Percentiles rank a stretch among this genome's conserved stretches.
Evolutionary conservation across 208 protist genomes (phyloP).

Genomic region (Trypanosoma caninum): DNA sequence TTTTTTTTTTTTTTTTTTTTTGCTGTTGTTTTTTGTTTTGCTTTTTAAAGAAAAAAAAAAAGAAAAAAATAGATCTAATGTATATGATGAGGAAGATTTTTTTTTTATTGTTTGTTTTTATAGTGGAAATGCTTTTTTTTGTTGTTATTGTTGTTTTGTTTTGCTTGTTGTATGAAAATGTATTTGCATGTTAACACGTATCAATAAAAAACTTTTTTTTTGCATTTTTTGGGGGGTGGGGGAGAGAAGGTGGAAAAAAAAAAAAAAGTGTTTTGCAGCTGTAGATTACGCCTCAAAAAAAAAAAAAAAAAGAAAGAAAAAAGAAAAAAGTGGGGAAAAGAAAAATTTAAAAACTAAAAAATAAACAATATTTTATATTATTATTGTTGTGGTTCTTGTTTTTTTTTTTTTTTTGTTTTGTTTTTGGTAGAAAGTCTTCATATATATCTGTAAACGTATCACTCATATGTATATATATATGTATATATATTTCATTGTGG

Average conservation of each 20-base stretch:
- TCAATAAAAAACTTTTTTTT: constrained; percentile 3
- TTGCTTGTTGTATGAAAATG: neutral
- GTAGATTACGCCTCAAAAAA: too few relatives aligned
- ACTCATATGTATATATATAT: constrained; percentile 4
- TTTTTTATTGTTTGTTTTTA: too few relatives aligned
- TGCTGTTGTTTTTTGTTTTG: neutral
- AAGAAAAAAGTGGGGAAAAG: neutral
- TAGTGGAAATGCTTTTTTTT: too few relatives aligned
- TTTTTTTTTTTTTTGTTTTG: neutral
- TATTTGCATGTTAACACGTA: neutral
- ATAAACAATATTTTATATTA: constrained; percentile 4
- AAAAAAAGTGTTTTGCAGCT: too few relatives aligned
- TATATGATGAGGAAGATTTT: neutral
- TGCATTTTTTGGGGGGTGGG: too few relatives aligned
- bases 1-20: constrained; percentile 8
- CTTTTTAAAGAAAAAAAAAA: constrained; percentile 3
- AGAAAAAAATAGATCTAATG: neutral
- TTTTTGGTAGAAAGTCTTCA: neutral
- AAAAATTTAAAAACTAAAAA: too few relatives aligned
- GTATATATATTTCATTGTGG: constrained; percentile 1
- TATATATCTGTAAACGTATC: too few relatives aligned
- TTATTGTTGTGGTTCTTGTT: neutral
- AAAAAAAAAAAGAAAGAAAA: constrained; percentile 2
- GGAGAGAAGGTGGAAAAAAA: constrained; percentile 7
- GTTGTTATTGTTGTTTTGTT: too few relatives aligned